Evolutionary conservation across 2,329 filamentous ascomycete species (phyloP), one percentile per base, ranked within the genome.

Genomic region (Ophiostoma ips): DNA sequence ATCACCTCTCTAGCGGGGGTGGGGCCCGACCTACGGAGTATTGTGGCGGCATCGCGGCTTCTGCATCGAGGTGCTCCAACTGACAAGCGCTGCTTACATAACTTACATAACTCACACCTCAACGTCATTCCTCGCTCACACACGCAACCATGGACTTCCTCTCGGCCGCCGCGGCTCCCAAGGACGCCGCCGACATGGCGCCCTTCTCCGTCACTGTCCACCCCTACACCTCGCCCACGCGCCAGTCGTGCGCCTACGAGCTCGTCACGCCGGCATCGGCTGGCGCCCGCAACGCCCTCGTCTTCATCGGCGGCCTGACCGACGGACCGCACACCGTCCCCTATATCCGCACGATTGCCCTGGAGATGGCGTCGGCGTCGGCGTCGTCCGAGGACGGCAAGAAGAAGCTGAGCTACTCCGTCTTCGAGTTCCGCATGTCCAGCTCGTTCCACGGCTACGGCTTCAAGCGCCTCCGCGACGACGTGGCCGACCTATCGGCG

Each of bases 221-320:
- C 49, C 59, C 59, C 1, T 61, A 58, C 47, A 46, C 57, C 16
- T 61, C 59, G 18, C 53, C 55, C 2, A 56, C 57, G 8, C 53
- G 43, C 13, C 24, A 52, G 21, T 53, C 57, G 9, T 59, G 57
- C 46, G 53, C 57, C 34, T 61, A 61, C 46, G 60, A 61, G 40
- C 49, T 57, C 45, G 54, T 55, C 15, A 48, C 50, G 10, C n/a
- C 51, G 13, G 44, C 52, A 3, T 56, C 55, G 2, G 19, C 51
- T 30, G n/a, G 28, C 2, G 50, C 54, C 6, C 49, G 43, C 9
- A 78, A 85, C 63, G 79, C 78, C 3, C 63, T 87, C 49, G 63
- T 87, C 53, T 84, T 83, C 65, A 72, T 87, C 55, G 82, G 81
- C 54, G 84, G 84, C 34, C 73, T 88, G 15, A 73, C 73, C 35